phyloP scores from a whole-genome alignment of 129 eudicot genomes.

The Oenanthe sinensis region DNA sequence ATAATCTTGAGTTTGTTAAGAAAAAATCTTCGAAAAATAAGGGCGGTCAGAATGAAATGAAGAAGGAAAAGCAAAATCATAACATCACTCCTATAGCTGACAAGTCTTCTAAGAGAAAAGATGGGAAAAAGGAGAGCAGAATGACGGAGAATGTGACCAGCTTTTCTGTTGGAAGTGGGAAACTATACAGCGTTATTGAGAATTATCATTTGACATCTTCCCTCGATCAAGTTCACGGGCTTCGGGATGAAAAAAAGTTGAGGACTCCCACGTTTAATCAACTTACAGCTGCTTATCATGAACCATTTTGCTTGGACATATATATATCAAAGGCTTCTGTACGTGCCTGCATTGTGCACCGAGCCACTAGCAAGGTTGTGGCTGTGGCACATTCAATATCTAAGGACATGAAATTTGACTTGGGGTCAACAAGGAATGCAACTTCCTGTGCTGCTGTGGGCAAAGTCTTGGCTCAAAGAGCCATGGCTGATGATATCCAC shows the following conservation, averaged over 20 bases:
- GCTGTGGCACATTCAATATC: slow-evolving; percentile 86
- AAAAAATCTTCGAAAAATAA: slow-evolving; percentile 36
- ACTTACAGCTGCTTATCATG: slow-evolving; percentile 77
- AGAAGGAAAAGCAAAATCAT: slow-evolving; percentile 12
- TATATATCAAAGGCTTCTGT: slow-evolving; percentile 73
- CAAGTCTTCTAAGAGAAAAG: slow-evolving; percentile 17
- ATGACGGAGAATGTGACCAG: slow-evolving; percentile 10
- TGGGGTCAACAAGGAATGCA: slow-evolving; percentile 58
- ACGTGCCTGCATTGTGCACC: slow-evolving; percentile 86
- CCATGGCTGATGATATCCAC: slow-evolving; percentile 87
- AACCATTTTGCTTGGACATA: slow-evolving; percentile 90
- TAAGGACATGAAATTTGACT: slow-evolving; percentile 74
- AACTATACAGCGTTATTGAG: slow-evolving; percentile 1
- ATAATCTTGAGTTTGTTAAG: slow-evolving; percentile 56
- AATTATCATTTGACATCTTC: neutral
- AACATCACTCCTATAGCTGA: slow-evolving; percentile 13
- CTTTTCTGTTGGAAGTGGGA: slow-evolving; percentile 2
- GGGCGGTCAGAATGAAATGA: slow-evolving; percentile 12
- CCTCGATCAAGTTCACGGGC: slow-evolving; percentile 8
- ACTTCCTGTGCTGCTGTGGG: slow-evolving; percentile 72
- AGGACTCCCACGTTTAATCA: slow-evolving; percentile 83
- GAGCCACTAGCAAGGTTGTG: slow-evolving; percentile 85
- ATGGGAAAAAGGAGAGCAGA: slow-evolving; percentile 22
- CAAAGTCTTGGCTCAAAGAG: slow-evolving; percentile 68
- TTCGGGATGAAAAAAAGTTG: slow-evolving; percentile 31